A percentile compares a stretch with the other conserved stretches of the same genome.
phyloP scores from a whole-genome alignment of 2,329 filamentous ascomycete genomes.

The Aspergillus amoenus region DNA sequence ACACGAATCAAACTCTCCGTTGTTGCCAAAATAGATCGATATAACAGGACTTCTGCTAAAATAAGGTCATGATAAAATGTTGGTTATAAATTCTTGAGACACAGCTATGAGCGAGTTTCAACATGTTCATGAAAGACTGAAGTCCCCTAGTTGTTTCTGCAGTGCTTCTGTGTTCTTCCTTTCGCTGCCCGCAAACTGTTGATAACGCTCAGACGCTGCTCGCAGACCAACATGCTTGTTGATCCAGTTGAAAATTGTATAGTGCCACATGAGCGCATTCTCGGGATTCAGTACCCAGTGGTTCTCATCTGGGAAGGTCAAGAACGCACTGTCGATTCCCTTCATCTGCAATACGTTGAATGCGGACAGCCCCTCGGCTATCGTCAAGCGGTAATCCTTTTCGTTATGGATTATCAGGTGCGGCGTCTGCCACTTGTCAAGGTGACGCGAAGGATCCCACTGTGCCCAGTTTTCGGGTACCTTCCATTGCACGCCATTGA shows the following conservation, averaged over 20 bases:
- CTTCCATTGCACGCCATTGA: conserved; percentile 53
- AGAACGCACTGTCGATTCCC: conserved; percentile 71
- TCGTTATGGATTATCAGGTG: conserved; percentile 89
- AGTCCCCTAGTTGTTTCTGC: conserved; percentile 17
- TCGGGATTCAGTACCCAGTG: conserved; percentile 89
- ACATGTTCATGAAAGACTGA: conserved; percentile 17
- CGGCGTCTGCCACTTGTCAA: conserved; percentile 76
- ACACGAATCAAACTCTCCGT: background rate
- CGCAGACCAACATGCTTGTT: conserved; percentile 58
- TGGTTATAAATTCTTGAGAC: background rate
- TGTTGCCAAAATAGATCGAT: conserved; percentile 10
- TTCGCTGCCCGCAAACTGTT: conserved; percentile 8
- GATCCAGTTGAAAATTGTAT: conserved; percentile 77
- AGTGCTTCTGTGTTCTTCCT: background rate
- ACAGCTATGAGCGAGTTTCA: background rate
- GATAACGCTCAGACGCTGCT: conserved; percentile 38
- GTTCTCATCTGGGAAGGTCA: conserved; percentile 79
- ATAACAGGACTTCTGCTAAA: background rate
- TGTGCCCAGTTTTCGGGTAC: conserved; percentile 52
- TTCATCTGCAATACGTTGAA: conserved; percentile 82
- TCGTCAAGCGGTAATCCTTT: conserved; percentile 82
- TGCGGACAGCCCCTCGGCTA: conserved; percentile 78
- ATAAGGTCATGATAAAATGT: background rate
- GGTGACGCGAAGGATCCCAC: conserved; percentile 59
- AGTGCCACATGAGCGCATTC: conserved; percentile 88